Conservation (phyloP, 495 filamentous ascomycete species). For the Saxophila tyrrhenica region DNA sequence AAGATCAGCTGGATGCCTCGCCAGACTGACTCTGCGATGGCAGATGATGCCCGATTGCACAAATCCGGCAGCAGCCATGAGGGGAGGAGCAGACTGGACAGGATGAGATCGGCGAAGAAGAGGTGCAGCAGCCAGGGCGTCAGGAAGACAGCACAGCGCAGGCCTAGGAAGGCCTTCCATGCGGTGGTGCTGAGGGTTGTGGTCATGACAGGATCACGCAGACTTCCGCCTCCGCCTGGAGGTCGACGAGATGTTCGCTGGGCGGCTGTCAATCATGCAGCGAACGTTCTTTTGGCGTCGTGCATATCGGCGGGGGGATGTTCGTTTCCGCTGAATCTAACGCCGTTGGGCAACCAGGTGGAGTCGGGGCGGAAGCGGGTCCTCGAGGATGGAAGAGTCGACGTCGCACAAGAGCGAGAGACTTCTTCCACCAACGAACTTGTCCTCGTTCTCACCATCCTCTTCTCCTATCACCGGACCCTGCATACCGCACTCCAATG, state of each 20-base stretch:
- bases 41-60: slow-evolving; percentile 39
- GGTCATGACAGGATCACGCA: neutral
- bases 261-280: too few species aligned
- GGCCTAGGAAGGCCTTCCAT: neutral
- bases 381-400: neutral
- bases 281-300: neutral
- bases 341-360: neutral
- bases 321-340: neutral
- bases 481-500: too few species aligned
- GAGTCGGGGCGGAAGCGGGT: neutral
- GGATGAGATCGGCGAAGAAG: slow-evolving; percentile 37
- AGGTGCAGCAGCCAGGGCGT: slow-evolving; percentile 41
- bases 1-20: slow-evolving; percentile 43
- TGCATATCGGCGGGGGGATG: neutral
- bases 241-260: too few species aligned
- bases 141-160: slow-evolving; percentile 36
- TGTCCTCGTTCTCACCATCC: neutral
- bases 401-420: neutral
- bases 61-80: slow-evolving; percentile 36
- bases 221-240: too few species aligned
- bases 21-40: slow-evolving; percentile 41
- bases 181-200: neutral
- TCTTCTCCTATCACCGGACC: too few species aligned
- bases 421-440: neutral
- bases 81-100: slow-evolving; percentile 42